Evolutionary conservation across 2,329 filamentous ascomycete species (phyloP).

Genomic region (Lachnum nothofagi): DNA sequence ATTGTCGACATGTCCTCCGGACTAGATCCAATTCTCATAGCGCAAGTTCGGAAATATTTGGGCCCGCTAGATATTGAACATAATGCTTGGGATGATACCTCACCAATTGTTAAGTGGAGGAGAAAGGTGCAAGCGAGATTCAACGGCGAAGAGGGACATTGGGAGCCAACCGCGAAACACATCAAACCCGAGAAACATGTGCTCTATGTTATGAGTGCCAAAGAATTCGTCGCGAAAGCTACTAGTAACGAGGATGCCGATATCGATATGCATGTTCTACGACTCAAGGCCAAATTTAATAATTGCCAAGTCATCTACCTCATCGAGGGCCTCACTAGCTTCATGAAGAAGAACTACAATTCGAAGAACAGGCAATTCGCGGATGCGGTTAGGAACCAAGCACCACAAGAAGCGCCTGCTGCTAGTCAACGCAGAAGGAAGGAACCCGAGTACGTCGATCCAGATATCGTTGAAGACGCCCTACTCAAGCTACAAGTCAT

Average conservation of each 20-base stretch:
- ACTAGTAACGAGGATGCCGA: conserved; percentile 42
- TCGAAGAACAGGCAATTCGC: conserved; percentile 63
- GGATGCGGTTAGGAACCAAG: conserved; percentile 54
- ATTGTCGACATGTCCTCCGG: conserved; percentile 62
- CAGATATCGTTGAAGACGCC: conserved; percentile 65
- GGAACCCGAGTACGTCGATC: conserved; percentile 51
- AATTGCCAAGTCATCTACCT: conserved; percentile 59
- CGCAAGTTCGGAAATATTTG: conserved; percentile 48
- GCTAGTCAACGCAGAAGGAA: conserved; percentile 36
- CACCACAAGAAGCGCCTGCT: conserved; percentile 33
- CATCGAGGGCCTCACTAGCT: conserved; percentile 62
- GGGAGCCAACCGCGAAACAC: conserved; percentile 42
- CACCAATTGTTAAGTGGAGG: conserved; percentile 49
- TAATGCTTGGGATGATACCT: conserved; percentile 40
- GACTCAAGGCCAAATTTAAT: conserved; percentile 50
- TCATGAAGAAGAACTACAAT: conserved; percentile 65
- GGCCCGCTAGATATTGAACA: conserved; percentile 45
- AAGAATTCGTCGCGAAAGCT: conserved; percentile 61
- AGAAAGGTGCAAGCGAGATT: conserved; percentile 46
- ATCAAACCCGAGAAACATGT: conserved; percentile 46
- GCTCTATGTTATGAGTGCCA: conserved; percentile 54
- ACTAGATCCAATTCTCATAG: conserved; percentile 43
- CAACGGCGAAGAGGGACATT: conserved; percentile 43
- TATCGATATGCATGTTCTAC: conserved; percentile 54
- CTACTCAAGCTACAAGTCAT: conserved; percentile 64